Percentiles rank a stretch among this genome's conserved stretches.
These are phyloP conservation scores for Metarhizium album DNA, from an alignment of 2,329 filamentous ascomycete genomes.

Conservation along the genomic window DNA sequence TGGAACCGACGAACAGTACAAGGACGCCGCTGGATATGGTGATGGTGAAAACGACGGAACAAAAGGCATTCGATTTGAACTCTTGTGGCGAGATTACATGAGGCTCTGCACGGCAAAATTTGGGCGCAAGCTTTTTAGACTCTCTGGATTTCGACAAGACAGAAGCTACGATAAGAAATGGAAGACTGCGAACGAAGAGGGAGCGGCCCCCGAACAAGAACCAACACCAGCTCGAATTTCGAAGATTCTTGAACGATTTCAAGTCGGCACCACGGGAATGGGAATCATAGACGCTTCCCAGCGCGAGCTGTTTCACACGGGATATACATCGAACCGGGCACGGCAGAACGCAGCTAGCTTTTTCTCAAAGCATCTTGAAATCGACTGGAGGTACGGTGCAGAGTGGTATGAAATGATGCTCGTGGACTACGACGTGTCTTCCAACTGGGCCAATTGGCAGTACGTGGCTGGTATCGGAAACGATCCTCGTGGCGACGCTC, in stretches of 20 bases:
- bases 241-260: conserved; percentile 45
- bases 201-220: conserved; percentile 24
- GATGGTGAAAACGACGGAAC: conserved; percentile 65
- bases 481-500: conserved; percentile 57
- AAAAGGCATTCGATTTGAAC: conserved; percentile 56
- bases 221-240: conserved; percentile 32
- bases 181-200: conserved; percentile 31
- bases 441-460: conserved; percentile 78
- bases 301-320: conserved; percentile 62
- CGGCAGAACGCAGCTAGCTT: conserved; percentile 70
- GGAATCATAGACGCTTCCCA: conserved; percentile 69
- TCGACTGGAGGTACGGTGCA: conserved; percentile 72
- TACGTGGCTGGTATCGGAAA: conserved; percentile 73
- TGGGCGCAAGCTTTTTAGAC: conserved; percentile 49
- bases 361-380: conserved; percentile 58
- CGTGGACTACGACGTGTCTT: conserved; percentile 64
- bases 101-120: conserved; percentile 64
- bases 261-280: conserved; percentile 60
- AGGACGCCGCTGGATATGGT: conserved; percentile 45
- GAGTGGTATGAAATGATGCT: conserved; percentile 74
- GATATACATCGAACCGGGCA: conserved; percentile 67
- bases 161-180: conserved; percentile 33
- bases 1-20: conserved; percentile 34
- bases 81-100: conserved; percentile 77
- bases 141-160: conserved; percentile 50